These are phyloP conservation scores for Capsicum baccatum DNA, from an alignment of 257 asterid species.

Conservation along the genomic window DNA sequence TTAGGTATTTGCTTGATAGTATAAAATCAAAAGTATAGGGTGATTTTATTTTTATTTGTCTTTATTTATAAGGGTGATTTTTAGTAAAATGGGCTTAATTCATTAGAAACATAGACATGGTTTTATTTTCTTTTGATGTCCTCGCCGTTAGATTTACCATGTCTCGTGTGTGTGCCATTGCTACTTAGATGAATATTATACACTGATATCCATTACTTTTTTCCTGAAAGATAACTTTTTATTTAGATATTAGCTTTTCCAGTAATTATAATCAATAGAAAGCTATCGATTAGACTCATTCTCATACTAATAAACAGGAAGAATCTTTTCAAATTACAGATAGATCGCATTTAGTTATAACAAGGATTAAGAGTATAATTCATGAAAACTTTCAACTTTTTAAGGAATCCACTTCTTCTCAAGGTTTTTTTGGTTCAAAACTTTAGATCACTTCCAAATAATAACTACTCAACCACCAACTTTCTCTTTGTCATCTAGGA, in stretches of 20 bases:
- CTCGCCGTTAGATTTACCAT: not conserved
- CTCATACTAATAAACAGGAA: not conserved
- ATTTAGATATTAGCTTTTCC: not conserved
- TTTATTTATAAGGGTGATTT: no score
- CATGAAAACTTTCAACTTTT: conserved; percentile 9
- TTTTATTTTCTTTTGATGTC: not conserved
- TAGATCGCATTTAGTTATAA: not conserved
- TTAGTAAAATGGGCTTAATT: not conserved
- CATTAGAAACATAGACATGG: not conserved
- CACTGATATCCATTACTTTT: not conserved
- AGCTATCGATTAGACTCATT: not conserved
- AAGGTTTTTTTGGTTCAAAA: not conserved
- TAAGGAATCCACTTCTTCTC: not conserved
- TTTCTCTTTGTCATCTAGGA: not conserved
- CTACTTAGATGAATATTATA: conserved; percentile 7
- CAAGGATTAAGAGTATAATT: not conserved
- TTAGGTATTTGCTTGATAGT: no score
- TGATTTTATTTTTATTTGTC: no score
- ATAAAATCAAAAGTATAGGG: no score
- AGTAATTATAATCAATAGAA: not conserved
- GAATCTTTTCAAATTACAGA: not conserved
- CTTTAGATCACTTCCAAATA: not conserved
- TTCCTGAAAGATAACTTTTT: not conserved
- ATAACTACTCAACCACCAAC: not conserved
- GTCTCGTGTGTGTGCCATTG: not conserved